These are phyloP conservation scores for Pelargonium myrrhifolium DNA, from an alignment of 441 rosid genomes.

Conservation along the genomic window DNA sequence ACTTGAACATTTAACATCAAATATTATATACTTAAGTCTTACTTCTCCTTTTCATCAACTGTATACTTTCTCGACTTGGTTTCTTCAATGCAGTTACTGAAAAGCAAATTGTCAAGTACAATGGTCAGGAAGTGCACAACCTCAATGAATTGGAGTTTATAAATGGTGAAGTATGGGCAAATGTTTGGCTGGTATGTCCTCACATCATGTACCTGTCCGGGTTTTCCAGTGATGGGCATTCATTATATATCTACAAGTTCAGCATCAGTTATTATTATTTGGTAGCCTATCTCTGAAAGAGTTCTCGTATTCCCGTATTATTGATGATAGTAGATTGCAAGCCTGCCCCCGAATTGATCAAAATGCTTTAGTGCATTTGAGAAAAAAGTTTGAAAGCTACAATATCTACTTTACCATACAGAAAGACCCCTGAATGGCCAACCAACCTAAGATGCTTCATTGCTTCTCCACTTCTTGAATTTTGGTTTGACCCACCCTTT, in stretches of 20 bases:
- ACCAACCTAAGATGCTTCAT: too few species aligned
- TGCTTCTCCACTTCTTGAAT: too few species aligned
- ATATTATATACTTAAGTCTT: background rate
- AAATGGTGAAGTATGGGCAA: slow-evolving; percentile 92
- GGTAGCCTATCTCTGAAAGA: too few species aligned
- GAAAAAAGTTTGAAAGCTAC: too few species aligned
- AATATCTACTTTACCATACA: too few species aligned
- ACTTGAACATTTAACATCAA: background rate
- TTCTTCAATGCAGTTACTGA: slow-evolving; percentile 43
- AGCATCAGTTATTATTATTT: too few species aligned
- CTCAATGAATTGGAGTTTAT: slow-evolving; percentile 87
- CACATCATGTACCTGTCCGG: slow-evolving; percentile 9
- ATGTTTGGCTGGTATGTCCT: slow-evolving; percentile 69
- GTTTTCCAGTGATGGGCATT: background rate
- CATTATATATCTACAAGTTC: too few species aligned
- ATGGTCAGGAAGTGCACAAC: slow-evolving; percentile 49
- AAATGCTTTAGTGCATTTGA: too few species aligned
- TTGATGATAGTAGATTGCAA: too few species aligned
- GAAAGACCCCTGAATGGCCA: too few species aligned
- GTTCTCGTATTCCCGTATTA: too few species aligned
- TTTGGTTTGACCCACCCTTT: too few species aligned
- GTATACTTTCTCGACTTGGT: slow-evolving; percentile 1
- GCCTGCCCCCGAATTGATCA: background rate
- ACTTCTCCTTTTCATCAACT: background rate
- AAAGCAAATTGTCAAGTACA: slow-evolving; percentile 46